Evolutionary conservation across 257 asterid genomes (phyloP).

Genomic region (Ilex asprella): DNA sequence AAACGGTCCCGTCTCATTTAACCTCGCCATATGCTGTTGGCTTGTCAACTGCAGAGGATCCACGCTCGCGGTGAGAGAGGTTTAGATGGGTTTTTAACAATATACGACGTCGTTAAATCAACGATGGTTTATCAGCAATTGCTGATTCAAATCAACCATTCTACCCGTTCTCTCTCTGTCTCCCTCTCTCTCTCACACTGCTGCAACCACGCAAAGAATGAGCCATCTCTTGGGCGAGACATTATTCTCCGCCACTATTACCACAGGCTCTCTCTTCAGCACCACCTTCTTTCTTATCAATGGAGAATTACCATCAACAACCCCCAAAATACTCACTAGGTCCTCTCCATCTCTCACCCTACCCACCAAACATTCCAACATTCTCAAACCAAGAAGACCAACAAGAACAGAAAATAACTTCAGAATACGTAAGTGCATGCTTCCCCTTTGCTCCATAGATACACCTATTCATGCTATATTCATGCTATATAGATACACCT

Average conservation of each 20-base stretch:
- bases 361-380: slow-evolving; percentile 16
- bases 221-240: slow-evolving; percentile 12
- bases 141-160: no score
- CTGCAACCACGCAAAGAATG: slow-evolving; percentile 6
- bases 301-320: slow-evolving; percentile 26
- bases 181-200: no score
- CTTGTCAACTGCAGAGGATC: no score
- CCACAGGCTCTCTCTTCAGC: slow-evolving; percentile 31
- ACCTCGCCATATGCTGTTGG: no score
- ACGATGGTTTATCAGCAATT: no score
- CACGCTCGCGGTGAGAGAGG: no score
- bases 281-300: slow-evolving; percentile 29
- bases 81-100: no score
- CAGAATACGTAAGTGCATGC: slow-evolving; percentile 12
- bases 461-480: neutral
- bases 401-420: slow-evolving; percentile 15
- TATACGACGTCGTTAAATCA: no score
- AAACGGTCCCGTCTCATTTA: no score
- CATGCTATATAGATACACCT: neutral
- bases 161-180: no score
- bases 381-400: slow-evolving; percentile 20
- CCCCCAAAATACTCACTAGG: slow-evolving; percentile 21
- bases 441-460: neutral
- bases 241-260: slow-evolving; percentile 20
- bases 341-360: slow-evolving; percentile 4